phyloP scores from a whole-genome alignment of 768 basidiomycete genomes.

The Mycena venus region DNA sequence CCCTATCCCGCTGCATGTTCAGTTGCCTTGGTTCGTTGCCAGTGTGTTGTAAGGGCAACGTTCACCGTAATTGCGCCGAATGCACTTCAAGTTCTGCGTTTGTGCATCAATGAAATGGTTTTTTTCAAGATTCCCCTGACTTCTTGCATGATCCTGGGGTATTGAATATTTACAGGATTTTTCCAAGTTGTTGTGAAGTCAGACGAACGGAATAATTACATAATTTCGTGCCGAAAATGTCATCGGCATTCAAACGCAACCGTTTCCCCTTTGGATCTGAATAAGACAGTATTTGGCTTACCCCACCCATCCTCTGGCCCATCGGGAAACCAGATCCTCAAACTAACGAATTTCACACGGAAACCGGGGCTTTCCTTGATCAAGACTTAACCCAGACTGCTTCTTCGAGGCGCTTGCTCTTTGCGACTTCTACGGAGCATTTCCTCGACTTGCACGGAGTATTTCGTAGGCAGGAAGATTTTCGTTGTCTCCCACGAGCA shows the following conservation, averaged over 20 bases:
- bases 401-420: background rate
- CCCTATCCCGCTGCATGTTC: too few species aligned
- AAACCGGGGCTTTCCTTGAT: background rate
- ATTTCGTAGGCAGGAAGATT: background rate
- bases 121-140: too few species aligned
- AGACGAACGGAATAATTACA: background rate
- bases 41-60: too few species aligned
- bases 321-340: background rate
- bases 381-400: background rate
- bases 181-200: too few species aligned
- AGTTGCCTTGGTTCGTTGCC: too few species aligned
- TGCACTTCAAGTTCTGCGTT: too few species aligned
- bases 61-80: too few species aligned
- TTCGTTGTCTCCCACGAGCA: background rate
- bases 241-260: background rate
- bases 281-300: background rate
- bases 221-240: background rate
- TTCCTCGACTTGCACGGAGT: background rate
- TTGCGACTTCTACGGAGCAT: too few species aligned
- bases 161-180: too few species aligned
- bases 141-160: too few species aligned
- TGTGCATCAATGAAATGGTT: too few species aligned
- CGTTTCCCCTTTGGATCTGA: background rate
- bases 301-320: background rate
- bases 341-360: background rate